A percentile compares a stretch with the other conserved stretches of the same genome.
Evolutionary conservation across 768 basidiomycete genomes (phyloP).

Genomic region (Mycena kentingensis): DNA sequence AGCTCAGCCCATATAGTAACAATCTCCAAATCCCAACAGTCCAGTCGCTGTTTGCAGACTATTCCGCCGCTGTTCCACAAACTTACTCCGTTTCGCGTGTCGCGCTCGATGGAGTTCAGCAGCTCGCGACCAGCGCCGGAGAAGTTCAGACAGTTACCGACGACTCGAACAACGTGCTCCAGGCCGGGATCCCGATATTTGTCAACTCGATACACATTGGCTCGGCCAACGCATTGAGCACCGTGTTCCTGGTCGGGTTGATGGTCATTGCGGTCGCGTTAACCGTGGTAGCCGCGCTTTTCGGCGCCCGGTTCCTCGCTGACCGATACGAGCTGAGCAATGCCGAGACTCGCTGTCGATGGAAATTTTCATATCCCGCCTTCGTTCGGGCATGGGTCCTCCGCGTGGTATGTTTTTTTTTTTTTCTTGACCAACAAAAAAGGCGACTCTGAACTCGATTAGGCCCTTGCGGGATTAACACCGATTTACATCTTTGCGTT

Average conservation of each 20-base stretch:
- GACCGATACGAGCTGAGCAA: constrained; percentile 28
- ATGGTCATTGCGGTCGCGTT: constrained; percentile 65
- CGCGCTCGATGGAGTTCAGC: constrained; percentile 8
- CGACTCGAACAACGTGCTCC: constrained; percentile 63
- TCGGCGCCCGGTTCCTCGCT: constrained; percentile 41
- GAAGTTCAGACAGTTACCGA: constrained; percentile 68
- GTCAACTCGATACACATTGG: constrained; percentile 77
- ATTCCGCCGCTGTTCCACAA: constrained; percentile 13
- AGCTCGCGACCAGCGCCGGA: constrained; percentile 29
- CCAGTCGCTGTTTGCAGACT: constrained; percentile 13
- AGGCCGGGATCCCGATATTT: constrained; percentile 83
- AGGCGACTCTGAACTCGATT: constrained; percentile 1
- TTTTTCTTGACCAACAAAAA: neutral
- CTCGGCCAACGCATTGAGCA: constrained; percentile 88
- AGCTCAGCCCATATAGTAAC: constrained; percentile 76
- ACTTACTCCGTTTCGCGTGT: constrained; percentile 1
- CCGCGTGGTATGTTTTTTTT: constrained; percentile 55
- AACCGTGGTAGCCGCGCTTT: constrained; percentile 53
- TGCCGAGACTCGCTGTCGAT: constrained; percentile 5
- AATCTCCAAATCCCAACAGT: neutral
- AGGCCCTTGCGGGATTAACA: constrained; percentile 65
- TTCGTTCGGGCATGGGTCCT: constrained; percentile 63
- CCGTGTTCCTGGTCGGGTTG: constrained; percentile 75
- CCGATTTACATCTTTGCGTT: constrained; percentile 80
- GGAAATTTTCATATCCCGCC: constrained; percentile 37